phyloP scores from a whole-genome alignment of 1,139 yeast species.

The Dujonia santamariae region DNA sequence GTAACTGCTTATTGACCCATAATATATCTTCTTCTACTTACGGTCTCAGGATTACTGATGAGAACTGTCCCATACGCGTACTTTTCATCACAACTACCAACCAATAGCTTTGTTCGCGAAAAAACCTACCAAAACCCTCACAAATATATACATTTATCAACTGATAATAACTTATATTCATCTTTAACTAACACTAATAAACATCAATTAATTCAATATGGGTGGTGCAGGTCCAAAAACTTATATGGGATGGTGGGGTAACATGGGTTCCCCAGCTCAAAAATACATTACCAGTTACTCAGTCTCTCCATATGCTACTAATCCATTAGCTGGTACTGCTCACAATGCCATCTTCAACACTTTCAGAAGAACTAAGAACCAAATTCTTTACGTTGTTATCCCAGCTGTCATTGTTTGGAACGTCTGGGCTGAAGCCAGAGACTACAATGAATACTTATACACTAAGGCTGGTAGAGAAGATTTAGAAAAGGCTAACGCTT shows the following conservation, averaged over 20 bases:
- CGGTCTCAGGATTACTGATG: too few species aligned
- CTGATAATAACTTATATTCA: background rate
- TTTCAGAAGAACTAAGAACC: conserved; percentile 90
- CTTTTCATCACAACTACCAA: background rate
- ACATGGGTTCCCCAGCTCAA: conserved; percentile 81
- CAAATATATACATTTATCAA: background rate
- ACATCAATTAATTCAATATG: conserved; percentile 5
- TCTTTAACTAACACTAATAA: background rate
- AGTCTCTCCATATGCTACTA: conserved; percentile 91
- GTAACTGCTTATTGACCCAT: too few species aligned
- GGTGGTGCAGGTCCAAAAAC: conserved; percentile 74
- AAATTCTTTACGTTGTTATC: conserved; percentile 70
- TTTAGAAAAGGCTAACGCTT: conserved; percentile 75
- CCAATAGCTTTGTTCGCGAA: conserved; percentile 6
- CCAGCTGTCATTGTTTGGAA: conserved; percentile 84
- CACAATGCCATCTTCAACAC: conserved; percentile 89
- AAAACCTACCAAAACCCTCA: conserved; percentile 2
- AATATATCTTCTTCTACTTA: too few species aligned
- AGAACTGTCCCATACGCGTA: conserved; percentile 1
- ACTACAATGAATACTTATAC: conserved; percentile 90
- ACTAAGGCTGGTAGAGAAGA: conserved; percentile 98
- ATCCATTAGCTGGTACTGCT: conserved; percentile 83
- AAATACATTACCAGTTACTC: conserved; percentile 83
- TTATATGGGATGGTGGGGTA: conserved; percentile 99
- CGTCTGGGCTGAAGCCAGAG: conserved; percentile 85